Percentiles rank a stretch among this genome's conserved stretches.
Evolutionary conservation across 345 rosid genomes (phyloP).

Genomic region (Erodium maritimum): DNA sequence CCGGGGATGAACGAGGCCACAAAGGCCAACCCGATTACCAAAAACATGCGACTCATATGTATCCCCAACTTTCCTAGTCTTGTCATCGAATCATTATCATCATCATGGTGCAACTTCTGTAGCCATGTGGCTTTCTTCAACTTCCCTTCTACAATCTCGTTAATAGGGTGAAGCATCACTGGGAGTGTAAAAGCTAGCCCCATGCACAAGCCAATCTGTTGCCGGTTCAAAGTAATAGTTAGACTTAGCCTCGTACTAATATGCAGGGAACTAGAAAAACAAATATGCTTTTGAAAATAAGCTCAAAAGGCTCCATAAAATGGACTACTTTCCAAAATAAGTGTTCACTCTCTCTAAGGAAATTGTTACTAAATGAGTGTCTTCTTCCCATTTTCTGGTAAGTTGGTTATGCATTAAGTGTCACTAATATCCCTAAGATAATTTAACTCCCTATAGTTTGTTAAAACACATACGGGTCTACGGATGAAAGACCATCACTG

Average conservation of each 20-base stretch:
- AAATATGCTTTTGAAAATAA: no score
- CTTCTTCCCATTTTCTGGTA: no score
- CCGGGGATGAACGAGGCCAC: conserved; percentile 68
- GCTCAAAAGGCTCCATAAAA: no score
- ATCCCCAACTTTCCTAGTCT: conserved; percentile 19
- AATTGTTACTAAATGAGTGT: no score
- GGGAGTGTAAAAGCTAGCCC: conserved; percentile 80
- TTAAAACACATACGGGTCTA: no score
- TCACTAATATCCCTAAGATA: no score
- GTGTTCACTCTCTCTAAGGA: no score
- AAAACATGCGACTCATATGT: conserved; percentile 35
- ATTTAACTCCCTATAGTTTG: no score
- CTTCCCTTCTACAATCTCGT: conserved; percentile 77
- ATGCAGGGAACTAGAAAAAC: not conserved
- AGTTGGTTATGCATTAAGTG: no score
- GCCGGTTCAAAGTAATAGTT: not conserved
- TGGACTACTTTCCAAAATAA: no score
- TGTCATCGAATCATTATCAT: conserved; percentile 20
- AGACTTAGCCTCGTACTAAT: no score
- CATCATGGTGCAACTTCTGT: conserved; percentile 21
- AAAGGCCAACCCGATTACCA: conserved; percentile 47
- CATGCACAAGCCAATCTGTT: conserved; percentile 79
- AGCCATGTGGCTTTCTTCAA: conserved; percentile 31
- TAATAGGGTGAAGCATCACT: conserved; percentile 71
- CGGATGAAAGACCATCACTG: no score